phyloP scores from a whole-genome alignment of 2,329 filamentous ascomycete genomes.

The Penicillium sp. region DNA sequence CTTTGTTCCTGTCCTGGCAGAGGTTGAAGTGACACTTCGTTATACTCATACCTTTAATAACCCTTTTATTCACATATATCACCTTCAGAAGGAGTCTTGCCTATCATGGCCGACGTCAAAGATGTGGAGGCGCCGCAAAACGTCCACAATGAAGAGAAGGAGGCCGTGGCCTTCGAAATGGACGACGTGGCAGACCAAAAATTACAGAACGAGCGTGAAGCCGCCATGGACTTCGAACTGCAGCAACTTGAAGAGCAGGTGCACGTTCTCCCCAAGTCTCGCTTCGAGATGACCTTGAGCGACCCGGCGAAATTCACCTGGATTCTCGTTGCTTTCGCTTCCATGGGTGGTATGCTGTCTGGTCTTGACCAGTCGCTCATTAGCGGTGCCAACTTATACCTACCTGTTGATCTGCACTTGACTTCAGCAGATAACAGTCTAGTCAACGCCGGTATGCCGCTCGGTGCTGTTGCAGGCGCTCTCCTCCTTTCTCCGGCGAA shows the following conservation, averaged over 20 bases:
- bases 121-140: conserved; percentile 27
- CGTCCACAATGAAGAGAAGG: conserved; percentile 24
- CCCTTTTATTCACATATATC: background rate
- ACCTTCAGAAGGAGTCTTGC: conserved; percentile 3
- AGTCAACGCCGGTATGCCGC: conserved; percentile 67
- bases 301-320: conserved; percentile 65
- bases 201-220: conserved; percentile 24
- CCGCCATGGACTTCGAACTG: conserved; percentile 34
- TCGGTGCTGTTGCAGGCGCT: conserved; percentile 68
- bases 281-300: conserved; percentile 53
- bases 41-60: background rate
- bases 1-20: background rate
- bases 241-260: conserved; percentile 29
- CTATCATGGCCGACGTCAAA: conserved; percentile 21
- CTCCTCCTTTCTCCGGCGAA: conserved; percentile 64
- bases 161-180: conserved; percentile 23
- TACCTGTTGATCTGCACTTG: conserved; percentile 58
- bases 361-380: conserved; percentile 71
- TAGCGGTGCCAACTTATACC: conserved; percentile 61
- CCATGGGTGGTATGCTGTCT: conserved; percentile 68
- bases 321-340: conserved; percentile 66
- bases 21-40: background rate
- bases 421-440: conserved; percentile 57
- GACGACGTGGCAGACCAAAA: conserved; percentile 29
- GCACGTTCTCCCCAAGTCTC: conserved; percentile 18